A percentile compares a stretch with the other conserved stretches of the same genome.
Evolutionary conservation across 345 rosid species (phyloP).

Genomic region (Triadica sebifera): DNA sequence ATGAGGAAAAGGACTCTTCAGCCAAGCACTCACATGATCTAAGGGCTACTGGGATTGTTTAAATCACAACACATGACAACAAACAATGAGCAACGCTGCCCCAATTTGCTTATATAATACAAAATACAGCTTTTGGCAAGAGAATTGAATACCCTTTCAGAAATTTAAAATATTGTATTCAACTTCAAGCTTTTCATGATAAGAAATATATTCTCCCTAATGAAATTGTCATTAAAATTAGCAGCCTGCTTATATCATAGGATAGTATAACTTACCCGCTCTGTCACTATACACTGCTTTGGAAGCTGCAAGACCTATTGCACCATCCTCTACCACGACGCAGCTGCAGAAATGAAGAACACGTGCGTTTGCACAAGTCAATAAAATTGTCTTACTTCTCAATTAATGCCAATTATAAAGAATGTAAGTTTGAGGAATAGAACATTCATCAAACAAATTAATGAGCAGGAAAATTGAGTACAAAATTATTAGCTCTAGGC

Average conservation of each 20-base stretch:
- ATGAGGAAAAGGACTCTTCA: background rate
- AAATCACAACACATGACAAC: background rate
- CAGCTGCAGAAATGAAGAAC: conserved; percentile 71
- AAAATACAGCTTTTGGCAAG: background rate
- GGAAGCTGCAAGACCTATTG: conserved; percentile 91
- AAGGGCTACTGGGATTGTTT: background rate
- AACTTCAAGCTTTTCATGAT: background rate
- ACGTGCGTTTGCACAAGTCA: background rate
- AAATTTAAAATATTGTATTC: background rate
- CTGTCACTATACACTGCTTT: conserved; percentile 88
- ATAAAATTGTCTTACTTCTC: background rate
- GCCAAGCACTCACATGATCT: background rate
- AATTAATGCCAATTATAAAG: background rate
- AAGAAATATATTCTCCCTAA: background rate
- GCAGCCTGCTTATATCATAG: background rate
- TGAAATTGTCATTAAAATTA: background rate
- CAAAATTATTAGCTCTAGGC: background rate
- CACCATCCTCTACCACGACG: conserved; percentile 91
- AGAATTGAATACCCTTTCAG: background rate
- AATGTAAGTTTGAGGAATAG: background rate
- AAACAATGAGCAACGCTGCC: background rate
- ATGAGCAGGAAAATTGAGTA: too few relatives aligned
- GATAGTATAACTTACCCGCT: conserved; percentile 54
- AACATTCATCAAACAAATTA: background rate
- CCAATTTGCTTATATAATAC: background rate